Evolutionary conservation across 805 yeast species (phyloP).

Genomic region (Candida taoyuanica): DNA sequence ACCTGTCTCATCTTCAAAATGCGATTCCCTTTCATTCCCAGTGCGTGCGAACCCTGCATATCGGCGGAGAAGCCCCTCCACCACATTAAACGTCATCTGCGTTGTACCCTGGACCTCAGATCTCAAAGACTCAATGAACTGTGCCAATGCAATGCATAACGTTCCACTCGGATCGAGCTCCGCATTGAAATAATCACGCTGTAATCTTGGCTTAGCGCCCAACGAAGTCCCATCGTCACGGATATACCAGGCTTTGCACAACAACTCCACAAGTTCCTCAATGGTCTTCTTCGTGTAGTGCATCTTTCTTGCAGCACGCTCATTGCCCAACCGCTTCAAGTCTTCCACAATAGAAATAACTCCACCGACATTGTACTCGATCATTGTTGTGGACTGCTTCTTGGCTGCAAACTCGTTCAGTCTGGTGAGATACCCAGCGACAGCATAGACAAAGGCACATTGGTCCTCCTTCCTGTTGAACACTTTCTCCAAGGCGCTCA

Average conservation of each 20-base stretch:
- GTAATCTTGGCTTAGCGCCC: constrained; percentile 5
- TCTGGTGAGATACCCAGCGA: constrained; percentile 10
- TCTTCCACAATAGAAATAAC: constrained; percentile 30
- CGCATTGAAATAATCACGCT: constrained; percentile 14
- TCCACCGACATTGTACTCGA: constrained; percentile 42
- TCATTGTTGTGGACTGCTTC: constrained; percentile 7
- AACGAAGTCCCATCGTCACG: constrained; percentile 13
- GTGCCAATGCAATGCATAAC: constrained; percentile 16
- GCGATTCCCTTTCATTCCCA: constrained; percentile 7
- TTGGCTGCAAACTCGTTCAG: constrained; percentile 12
- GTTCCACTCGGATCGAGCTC: constrained; percentile 18
- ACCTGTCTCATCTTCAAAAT: constrained; percentile 16
- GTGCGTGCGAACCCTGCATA: constrained; percentile 14
- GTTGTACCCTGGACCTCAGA: constrained; percentile 3
- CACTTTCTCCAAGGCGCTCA: constrained; percentile 6
- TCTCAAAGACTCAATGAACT: constrained; percentile 9
- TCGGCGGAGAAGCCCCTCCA: constrained; percentile 9
- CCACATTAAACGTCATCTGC: constrained; percentile 4
- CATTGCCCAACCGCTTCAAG: constrained; percentile 7
- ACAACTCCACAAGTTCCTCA: constrained; percentile 5
- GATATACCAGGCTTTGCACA: constrained; percentile 13
- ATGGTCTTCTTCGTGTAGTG: constrained; percentile 5
- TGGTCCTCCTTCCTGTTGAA: constrained; percentile 8
- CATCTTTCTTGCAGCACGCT: constrained; percentile 1
- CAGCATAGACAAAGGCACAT: constrained; percentile 11